Percentiles rank a stretch among this genome's conserved stretches.
phyloP scores from a whole-genome alignment of 164 flowering plant genomes.

The Santalum album region DNA sequence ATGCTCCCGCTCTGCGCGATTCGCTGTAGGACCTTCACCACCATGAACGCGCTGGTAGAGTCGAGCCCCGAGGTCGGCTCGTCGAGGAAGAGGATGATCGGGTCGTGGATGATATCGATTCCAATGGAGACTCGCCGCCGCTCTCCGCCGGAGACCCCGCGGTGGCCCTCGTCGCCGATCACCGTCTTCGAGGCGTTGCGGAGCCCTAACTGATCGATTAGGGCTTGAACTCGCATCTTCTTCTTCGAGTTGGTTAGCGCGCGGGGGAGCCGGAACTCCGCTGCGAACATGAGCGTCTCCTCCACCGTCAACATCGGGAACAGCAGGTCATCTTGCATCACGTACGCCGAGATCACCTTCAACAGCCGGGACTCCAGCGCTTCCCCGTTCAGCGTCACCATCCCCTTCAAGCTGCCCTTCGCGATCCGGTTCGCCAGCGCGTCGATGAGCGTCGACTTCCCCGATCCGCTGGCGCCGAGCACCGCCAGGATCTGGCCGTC shows the following conservation, averaged over 20 bases:
- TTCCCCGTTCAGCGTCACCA: conserved; percentile 33
- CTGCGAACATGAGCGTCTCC: conserved; percentile 57
- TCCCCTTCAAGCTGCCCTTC: conserved; percentile 29
- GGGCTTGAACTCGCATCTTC: conserved; percentile 42
- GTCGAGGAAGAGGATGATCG: conserved; percentile 50
- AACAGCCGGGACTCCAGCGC: conserved; percentile 28
- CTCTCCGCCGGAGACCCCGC: conserved; percentile 68
- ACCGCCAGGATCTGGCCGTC: conserved; percentile 48
- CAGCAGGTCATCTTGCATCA: conserved; percentile 60
- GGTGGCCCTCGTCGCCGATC: conserved; percentile 64
- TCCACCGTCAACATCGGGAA: conserved; percentile 63
- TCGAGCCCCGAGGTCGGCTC: conserved; percentile 69
- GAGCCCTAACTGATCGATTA: conserved; percentile 55
- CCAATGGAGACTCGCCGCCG: conserved; percentile 59
- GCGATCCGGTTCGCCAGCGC: conserved; percentile 39
- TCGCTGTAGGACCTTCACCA: conserved; percentile 52
- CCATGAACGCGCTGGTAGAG: conserved; percentile 65
- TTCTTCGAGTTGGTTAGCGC: conserved; percentile 48
- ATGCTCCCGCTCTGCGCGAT: conserved; percentile 61
- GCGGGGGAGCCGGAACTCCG: conserved; percentile 52
- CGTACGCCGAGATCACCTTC: conserved; percentile 49
- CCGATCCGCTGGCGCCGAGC: conserved; percentile 45
- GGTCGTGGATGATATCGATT: conserved; percentile 60
- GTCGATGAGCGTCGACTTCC: conserved; percentile 37
- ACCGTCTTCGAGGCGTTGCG: conserved; percentile 47